These are phyloP conservation scores for Cladorrhinum sp. DNA, from an alignment of 2,329 filamentous ascomycete genomes.

Conservation along the genomic window DNA sequence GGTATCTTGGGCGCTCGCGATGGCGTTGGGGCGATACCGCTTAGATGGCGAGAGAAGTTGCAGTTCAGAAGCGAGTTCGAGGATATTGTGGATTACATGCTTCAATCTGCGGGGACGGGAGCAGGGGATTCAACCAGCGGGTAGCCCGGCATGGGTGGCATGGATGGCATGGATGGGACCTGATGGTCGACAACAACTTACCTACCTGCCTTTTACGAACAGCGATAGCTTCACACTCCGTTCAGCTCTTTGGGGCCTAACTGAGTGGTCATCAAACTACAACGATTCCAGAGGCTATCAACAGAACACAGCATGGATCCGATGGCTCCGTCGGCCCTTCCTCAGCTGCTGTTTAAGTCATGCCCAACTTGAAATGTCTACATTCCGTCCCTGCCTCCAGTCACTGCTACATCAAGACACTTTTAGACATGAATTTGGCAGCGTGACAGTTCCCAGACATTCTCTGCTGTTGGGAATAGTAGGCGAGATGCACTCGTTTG, in stretches of 20 bases:
- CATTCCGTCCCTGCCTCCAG: background rate
- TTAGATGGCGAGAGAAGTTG: slow-evolving; percentile 38
- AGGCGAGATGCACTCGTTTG: background rate
- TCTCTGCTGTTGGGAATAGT: slow-evolving; percentile 7
- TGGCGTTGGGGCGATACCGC: slow-evolving; percentile 41
- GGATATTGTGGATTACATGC: slow-evolving; percentile 18
- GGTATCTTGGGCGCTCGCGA: slow-evolving; percentile 45
- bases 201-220: no score
- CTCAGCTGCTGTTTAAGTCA: background rate
- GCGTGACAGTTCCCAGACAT: slow-evolving; percentile 1
- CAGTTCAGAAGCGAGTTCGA: slow-evolving; percentile 41
- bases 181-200: no score
- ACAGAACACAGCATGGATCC: background rate
- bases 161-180: no score
- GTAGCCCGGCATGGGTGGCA: no score
- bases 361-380: background rate
- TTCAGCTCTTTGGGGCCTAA: no score
- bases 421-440: slow-evolving; percentile 3
- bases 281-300: no score
- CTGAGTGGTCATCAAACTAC: no score
- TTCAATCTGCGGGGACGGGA: background rate
- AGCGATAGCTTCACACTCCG: no score
- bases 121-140: no score
- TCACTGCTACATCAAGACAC: slow-evolving; percentile 1
- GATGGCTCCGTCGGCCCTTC: background rate